A percentile compares a stretch with the other conserved stretches of the same genome.
These are phyloP conservation scores for Talaromyces sp. DNA, from an alignment of 2,329 filamentous ascomycete species.

Conservation along the genomic window DNA sequence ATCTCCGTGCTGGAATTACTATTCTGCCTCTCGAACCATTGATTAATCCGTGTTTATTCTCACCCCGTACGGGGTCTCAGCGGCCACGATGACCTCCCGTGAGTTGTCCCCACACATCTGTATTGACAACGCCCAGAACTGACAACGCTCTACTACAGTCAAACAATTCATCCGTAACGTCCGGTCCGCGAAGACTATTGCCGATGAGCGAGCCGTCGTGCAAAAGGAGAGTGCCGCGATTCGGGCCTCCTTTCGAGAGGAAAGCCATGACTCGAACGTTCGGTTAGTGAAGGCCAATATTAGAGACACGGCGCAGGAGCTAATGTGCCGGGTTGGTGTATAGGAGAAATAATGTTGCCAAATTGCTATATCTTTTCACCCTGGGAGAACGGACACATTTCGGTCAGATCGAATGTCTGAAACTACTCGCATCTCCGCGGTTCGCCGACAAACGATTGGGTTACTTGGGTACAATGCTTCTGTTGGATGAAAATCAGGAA, in stretches of 20 bases:
- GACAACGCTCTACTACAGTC: slow-evolving; percentile 54
- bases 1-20: neutral
- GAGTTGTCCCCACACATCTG: slow-evolving; percentile 32
- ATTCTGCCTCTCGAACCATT: neutral
- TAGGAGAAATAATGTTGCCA: slow-evolving; percentile 98
- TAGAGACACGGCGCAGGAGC: neutral
- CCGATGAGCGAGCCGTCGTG: slow-evolving; percentile 95
- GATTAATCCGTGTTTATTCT: slow-evolving; percentile 13
- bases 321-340: slow-evolving; percentile 22
- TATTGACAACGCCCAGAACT: slow-evolving; percentile 14
- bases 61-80: slow-evolving; percentile 44
- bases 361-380: slow-evolving; percentile 96
- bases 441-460: slow-evolving; percentile 97
- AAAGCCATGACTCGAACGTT: slow-evolving; percentile 86
- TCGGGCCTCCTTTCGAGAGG: slow-evolving; percentile 93
- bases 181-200: slow-evolving; percentile 96
- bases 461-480: slow-evolving; percentile 90
- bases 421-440: slow-evolving; percentile 90
- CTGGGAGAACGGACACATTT: slow-evolving; percentile 97
- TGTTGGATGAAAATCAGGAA: slow-evolving; percentile 97
- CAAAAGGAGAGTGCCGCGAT: slow-evolving; percentile 99
- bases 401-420: slow-evolving; percentile 98
- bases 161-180: slow-evolving; percentile 99
- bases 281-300: slow-evolving; percentile 57
- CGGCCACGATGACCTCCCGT: slow-evolving; percentile 58